Base-by-base conservation (phyloP, 305 asterid species). In the Solanum hybrid region DNA sequence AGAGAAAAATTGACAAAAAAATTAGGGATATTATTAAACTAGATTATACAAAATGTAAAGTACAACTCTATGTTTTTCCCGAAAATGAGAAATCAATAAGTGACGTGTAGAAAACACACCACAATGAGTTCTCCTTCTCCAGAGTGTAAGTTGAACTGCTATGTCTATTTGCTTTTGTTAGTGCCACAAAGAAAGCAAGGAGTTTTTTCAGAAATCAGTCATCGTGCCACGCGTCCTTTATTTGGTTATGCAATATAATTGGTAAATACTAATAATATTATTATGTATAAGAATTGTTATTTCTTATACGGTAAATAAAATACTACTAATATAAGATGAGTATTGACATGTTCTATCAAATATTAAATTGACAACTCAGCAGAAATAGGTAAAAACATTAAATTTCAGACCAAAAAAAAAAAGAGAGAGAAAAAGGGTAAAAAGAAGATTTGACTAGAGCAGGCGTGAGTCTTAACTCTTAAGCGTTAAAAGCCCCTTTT, bases 181-280 rank as follows among this genome's bases (percentile, higher is more conserved):
- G 77, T 51, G 22, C 77, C 77, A 85, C 15, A 11, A 85, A 57
- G 41, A 85, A 83, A 57, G 10, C 29, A 20, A 39, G 3, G 31
- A 31, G 17, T 10, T 51, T 84, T 22, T 51, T 11, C 15, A 32
- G 77, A 34, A 73, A 83, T 24, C 77, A 51, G 7, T 84, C 76
- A 51, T 84, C 20, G n/a, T 57, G 88, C 88, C 88, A 85, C 88
- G 88, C 88, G 88, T 85, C 88, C 75, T 57, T 83, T 3, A 80
- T 38, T 14, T 38, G 14, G 14, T 39, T 38, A 39, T 24, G 22
- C 61, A 80, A 37, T 80, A 34, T 22, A 32, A 32, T 32, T 32
- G 34, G 34, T 32, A 32, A 32, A 32, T 32, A 32, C 34, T 32
- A 32, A 32, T 32, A 32, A 32, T 32, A 32, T 32, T 32, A 32